These are phyloP conservation scores for Cladosporium colombiae DNA, from an alignment of 2,329 filamentous ascomycete species.

Conservation along the genomic window DNA sequence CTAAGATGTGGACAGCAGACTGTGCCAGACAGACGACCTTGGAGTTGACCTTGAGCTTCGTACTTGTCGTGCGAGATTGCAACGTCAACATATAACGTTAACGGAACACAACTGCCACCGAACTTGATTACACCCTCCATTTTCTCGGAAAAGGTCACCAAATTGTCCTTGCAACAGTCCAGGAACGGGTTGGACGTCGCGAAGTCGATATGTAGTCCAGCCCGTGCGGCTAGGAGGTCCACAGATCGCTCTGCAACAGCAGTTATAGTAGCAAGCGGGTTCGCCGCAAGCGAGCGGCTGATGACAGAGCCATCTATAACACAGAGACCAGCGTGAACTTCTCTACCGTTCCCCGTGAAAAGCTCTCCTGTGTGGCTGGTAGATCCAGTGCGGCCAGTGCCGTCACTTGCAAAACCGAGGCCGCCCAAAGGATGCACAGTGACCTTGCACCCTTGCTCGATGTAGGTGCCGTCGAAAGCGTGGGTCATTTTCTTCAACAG, in stretches of 20 bases:
- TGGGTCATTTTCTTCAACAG: constrained; percentile 55
- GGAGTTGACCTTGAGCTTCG: background rate
- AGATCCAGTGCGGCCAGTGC: constrained; percentile 58
- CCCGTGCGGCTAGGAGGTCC: constrained; percentile 34
- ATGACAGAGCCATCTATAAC: constrained; percentile 64
- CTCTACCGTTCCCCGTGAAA: constrained; percentile 54
- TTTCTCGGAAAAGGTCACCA: background rate
- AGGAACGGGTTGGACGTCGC: background rate
- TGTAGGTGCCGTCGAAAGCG: constrained; percentile 61
- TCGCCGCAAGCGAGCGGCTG: constrained; percentile 63
- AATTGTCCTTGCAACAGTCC: too few species aligned
- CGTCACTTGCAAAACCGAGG: constrained; percentile 62
- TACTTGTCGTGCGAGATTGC: background rate
- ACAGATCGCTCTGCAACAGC: constrained; percentile 67
- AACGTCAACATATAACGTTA: background rate
- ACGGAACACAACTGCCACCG: background rate
- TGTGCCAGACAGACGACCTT: background rate
- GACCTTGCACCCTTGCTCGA: constrained; percentile 62
- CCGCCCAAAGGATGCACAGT: constrained; percentile 70
- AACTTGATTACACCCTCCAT: background rate
- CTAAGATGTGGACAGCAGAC: background rate
- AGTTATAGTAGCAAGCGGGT: constrained; percentile 69
- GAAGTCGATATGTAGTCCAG: background rate
- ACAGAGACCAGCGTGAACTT: constrained; percentile 59
- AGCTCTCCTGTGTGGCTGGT: constrained; percentile 64